Evolutionary conservation across 805 yeast species (phyloP).

Genomic region (Saccharomyces jurei): DNA sequence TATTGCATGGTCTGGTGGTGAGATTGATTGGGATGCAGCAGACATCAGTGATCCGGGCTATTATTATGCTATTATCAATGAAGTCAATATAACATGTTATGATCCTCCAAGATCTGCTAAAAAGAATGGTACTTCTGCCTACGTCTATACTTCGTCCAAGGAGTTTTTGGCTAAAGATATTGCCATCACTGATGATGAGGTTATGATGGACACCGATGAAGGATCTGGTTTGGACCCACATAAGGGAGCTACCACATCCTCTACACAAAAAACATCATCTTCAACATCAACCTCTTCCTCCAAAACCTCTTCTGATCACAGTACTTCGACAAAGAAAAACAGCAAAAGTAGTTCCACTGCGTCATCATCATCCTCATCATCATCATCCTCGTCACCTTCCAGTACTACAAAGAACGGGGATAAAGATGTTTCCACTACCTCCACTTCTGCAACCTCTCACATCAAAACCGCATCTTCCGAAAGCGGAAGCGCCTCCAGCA

Average conservation of each 20-base stretch:
- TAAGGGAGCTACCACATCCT: constrained; percentile 8
- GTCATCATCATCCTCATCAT: constrained; percentile 3
- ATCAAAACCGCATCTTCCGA: neutral
- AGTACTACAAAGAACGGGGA: neutral
- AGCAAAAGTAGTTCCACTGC: constrained; percentile 2
- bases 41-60: constrained; percentile 77
- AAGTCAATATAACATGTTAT: constrained; percentile 58
- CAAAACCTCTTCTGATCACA: neutral
- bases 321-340: neutral
- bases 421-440: neutral
- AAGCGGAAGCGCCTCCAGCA: neutral
- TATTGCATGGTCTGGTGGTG: constrained; percentile 83
- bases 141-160: constrained; percentile 44
- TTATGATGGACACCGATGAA: constrained; percentile 50
- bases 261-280: neutral
- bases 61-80: constrained; percentile 57
- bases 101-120: constrained; percentile 56
- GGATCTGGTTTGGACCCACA: constrained; percentile 62
- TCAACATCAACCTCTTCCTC: neutral
- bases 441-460: neutral
- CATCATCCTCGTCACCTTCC: constrained; percentile 4
- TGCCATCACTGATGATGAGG: constrained; percentile 52
- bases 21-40: constrained; percentile 67
- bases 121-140: constrained; percentile 40
- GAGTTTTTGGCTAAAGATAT: constrained; percentile 43